Conservation (phyloP, 2,329 filamentous ascomycete genomes). For the Beauveria caledonica region DNA sequence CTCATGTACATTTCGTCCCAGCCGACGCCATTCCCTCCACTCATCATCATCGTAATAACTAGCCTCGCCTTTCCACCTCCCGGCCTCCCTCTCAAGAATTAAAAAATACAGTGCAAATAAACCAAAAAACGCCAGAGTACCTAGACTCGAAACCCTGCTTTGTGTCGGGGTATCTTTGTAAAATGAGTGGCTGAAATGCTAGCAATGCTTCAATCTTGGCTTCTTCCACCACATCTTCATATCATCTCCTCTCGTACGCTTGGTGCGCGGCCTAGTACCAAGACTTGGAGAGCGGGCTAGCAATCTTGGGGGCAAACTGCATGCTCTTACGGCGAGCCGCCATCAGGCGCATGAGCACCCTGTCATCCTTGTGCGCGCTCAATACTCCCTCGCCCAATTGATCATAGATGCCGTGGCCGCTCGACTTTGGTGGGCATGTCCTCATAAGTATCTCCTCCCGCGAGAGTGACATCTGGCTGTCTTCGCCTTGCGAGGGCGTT, state of each 20-base stretch:
- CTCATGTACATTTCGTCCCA: constrained; percentile 1
- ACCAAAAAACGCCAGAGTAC: constrained; percentile 6
- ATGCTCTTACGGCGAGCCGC: constrained; percentile 68
- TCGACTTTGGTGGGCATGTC: constrained; percentile 47
- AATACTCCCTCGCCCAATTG: constrained; percentile 39
- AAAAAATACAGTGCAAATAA: neutral
- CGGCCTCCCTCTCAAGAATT: neutral
- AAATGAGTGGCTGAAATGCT: constrained; percentile 10
- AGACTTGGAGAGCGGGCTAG: constrained; percentile 58
- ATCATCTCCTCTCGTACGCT: constrained; percentile 5
- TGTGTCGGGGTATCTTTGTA: constrained; percentile 1
- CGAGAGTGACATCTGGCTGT: constrained; percentile 24
- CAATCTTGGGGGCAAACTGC: constrained; percentile 68
- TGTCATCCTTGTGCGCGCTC: constrained; percentile 44
- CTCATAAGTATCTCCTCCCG: constrained; percentile 36
- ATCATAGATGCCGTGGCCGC: constrained; percentile 19
- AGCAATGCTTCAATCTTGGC: neutral
- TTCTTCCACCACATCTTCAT: neutral
- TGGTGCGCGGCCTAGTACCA: constrained; percentile 27
- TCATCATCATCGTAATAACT: neutral
- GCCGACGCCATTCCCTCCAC: neutral
- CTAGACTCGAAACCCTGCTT: neutral
- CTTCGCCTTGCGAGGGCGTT: constrained; percentile 32
- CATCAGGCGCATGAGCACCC: constrained; percentile 55
- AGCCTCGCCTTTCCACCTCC: neutral